Percentiles rank a stretch among this genome's conserved stretches.
phyloP scores from a whole-genome alignment of 176 grass and related monocot genomes.

The Aegilops umbellulata region DNA sequence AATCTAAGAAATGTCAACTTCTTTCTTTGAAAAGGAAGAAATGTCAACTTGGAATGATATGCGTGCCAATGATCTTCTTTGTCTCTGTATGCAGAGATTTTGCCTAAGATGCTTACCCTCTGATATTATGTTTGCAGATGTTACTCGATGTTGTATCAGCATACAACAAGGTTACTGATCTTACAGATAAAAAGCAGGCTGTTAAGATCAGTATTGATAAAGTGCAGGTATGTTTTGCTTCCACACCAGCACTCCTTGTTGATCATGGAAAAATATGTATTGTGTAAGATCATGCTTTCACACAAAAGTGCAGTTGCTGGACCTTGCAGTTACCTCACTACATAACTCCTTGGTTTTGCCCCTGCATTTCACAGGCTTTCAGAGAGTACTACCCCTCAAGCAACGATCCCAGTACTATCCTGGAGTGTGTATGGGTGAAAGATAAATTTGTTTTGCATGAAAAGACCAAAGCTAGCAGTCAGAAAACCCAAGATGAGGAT shows the following conservation, averaged over 20 bases:
- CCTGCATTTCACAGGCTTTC: slow-evolving; percentile 45
- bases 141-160: slow-evolving; percentile 69
- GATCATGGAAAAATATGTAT: neutral
- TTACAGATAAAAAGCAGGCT: slow-evolving; percentile 71
- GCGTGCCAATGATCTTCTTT: neutral
- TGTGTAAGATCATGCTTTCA: neutral
- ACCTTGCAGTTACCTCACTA: neutral
- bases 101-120: slow-evolving; percentile 2
- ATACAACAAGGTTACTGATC: slow-evolving; percentile 76
- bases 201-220: slow-evolving; percentile 73
- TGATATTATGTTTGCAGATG: slow-evolving; percentile 49
- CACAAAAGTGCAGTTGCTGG: neutral
- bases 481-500: slow-evolving; percentile 34
- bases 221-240: slow-evolving; percentile 59
- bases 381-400: slow-evolving; percentile 61
- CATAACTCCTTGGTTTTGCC: neutral
- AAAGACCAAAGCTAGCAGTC: slow-evolving; percentile 29
- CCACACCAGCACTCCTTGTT: neutral
- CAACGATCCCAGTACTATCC: slow-evolving; percentile 10
- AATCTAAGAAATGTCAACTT: neutral
- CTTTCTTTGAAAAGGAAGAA: neutral
- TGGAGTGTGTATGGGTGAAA: slow-evolving; percentile 64
- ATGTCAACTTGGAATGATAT: slow-evolving; percentile 24
- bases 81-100: slow-evolving; percentile 18
- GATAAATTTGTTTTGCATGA: slow-evolving; percentile 75